phyloP scores from a whole-genome alignment of 441 rosid genomes.

The Populus hybrid region DNA sequence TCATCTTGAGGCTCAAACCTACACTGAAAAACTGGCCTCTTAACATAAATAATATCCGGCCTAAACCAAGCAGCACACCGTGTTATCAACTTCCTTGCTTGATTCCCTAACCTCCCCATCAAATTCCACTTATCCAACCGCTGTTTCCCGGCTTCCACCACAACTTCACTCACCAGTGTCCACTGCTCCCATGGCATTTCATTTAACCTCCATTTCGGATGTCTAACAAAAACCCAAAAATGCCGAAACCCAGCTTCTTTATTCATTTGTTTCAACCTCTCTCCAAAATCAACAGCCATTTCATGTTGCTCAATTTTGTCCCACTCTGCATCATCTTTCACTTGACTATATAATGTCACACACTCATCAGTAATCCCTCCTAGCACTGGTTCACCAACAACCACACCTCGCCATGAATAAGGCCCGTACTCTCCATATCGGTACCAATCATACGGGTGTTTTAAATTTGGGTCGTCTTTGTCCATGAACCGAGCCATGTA shows the following conservation, averaged over 20 bases:
- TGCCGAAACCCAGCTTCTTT: slow-evolving; percentile 60
- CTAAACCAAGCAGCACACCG: slow-evolving; percentile 91
- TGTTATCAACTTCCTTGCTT: slow-evolving; percentile 56
- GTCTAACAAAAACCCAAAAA: slow-evolving; percentile 88
- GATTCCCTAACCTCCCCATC: slow-evolving; percentile 90
- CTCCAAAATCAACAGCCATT: slow-evolving; percentile 67
- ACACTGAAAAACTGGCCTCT: slow-evolving; percentile 85
- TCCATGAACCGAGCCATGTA: slow-evolving; percentile 88
- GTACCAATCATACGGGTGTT: slow-evolving; percentile 85
- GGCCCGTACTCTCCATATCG: slow-evolving; percentile 94
- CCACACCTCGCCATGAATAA: slow-evolving; percentile 92
- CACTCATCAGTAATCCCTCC: slow-evolving; percentile 76
- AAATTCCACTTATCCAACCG: slow-evolving; percentile 90
- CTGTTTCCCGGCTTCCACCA: slow-evolving; percentile 63
- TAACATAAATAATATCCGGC: slow-evolving; percentile 83
- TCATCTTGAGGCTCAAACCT: slow-evolving; percentile 84
- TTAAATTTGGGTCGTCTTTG: slow-evolving; percentile 76
- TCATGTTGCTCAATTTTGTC: slow-evolving; percentile 85
- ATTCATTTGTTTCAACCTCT: slow-evolving; percentile 59
- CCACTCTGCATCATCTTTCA: slow-evolving; percentile 71
- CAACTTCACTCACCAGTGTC: slow-evolving; percentile 83
- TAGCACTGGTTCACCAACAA: slow-evolving; percentile 76
- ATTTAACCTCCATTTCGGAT: slow-evolving; percentile 74
- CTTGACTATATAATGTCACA: slow-evolving; percentile 62
- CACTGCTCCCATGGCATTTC: slow-evolving; percentile 92